A percentile compares a stretch with the other conserved stretches of the same genome.
phyloP scores from a whole-genome alignment of 345 rosid species.

The Eucalyptus pauciflora region DNA sequence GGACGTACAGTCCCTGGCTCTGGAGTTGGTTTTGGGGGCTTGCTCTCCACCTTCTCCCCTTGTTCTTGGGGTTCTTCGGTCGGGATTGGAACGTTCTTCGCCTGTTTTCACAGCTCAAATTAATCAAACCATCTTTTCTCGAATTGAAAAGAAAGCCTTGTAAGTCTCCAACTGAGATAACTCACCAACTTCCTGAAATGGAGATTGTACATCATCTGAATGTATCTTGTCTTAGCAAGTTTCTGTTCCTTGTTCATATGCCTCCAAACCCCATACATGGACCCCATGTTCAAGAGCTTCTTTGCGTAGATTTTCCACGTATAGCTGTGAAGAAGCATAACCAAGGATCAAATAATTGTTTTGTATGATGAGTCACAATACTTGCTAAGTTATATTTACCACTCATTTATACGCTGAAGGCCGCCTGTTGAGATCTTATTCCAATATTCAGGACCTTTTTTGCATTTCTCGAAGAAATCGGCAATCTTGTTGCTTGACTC shows the following conservation, averaged over 20 bases:
- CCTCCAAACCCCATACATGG: conserved; percentile 75
- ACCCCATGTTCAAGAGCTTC: conserved; percentile 76
- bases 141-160: not conserved
- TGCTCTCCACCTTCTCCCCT: not conserved
- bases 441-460: conserved; percentile 45
- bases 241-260: conserved; percentile 64
- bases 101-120: conserved; percentile 10
- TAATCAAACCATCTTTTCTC: not conserved
- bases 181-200: conserved; percentile 69
- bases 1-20: not conserved
- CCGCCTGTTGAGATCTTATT: conserved; percentile 47
- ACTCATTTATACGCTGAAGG: conserved; percentile 64
- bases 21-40: not conserved
- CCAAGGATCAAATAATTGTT: not conserved
- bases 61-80: conserved; percentile 14
- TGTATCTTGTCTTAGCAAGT: conserved; percentile 66
- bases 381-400: conserved; percentile 20
- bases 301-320: conserved; percentile 82
- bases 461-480: conserved; percentile 74
- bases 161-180: not conserved
- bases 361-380: not conserved
- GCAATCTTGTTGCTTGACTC: conserved; percentile 57
- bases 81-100: conserved; percentile 40
- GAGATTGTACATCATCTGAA: conserved; percentile 52
- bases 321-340: conserved; percentile 33